phyloP scores from a whole-genome alignment of 805 yeast genomes.

The Clavispora asparagi region DNA sequence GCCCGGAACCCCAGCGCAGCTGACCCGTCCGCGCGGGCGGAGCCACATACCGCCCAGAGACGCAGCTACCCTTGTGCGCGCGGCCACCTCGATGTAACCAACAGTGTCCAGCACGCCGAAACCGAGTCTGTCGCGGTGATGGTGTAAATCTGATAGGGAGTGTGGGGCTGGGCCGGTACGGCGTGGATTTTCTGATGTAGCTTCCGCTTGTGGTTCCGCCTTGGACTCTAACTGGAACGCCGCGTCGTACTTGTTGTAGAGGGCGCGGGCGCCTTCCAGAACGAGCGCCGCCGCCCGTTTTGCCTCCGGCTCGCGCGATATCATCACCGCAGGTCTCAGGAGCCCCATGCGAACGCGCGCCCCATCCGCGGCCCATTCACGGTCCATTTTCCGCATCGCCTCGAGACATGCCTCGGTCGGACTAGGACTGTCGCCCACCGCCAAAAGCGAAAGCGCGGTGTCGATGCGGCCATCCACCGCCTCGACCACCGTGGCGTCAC shows the following conservation, averaged over 20 bases:
- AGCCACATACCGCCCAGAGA: slow-evolving; percentile 55
- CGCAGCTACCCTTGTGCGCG: slow-evolving; percentile 22
- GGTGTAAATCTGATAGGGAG: no score
- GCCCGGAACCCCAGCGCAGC: slow-evolving; percentile 51
- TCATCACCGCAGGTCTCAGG: slow-evolving; percentile 26
- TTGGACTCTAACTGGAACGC: neutral
- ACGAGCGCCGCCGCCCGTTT: neutral
- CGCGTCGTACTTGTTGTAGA: neutral
- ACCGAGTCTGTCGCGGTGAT: neutral
- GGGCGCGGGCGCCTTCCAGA: neutral
- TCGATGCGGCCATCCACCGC: slow-evolving; percentile 4
- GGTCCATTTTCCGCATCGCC: slow-evolving; percentile 20
- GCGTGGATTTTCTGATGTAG: no score
- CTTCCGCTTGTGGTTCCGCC: no score
- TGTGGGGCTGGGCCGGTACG: no score
- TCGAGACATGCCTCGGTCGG: slow-evolving; percentile 31
- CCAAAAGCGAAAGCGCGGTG: slow-evolving; percentile 13
- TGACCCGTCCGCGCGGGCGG: slow-evolving; percentile 45
- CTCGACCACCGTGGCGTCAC: slow-evolving; percentile 39
- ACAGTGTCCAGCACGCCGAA: slow-evolving; percentile 38
- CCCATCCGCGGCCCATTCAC: slow-evolving; percentile 10
- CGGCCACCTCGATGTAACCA: slow-evolving; percentile 29
- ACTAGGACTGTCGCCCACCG: slow-evolving; percentile 5
- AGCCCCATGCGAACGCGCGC: slow-evolving; percentile 21
- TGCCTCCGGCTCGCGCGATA: neutral